Evolutionary conservation across 2,329 filamentous ascomycete species (phyloP).

Genomic region (Cryphonectria naterciae): DNA sequence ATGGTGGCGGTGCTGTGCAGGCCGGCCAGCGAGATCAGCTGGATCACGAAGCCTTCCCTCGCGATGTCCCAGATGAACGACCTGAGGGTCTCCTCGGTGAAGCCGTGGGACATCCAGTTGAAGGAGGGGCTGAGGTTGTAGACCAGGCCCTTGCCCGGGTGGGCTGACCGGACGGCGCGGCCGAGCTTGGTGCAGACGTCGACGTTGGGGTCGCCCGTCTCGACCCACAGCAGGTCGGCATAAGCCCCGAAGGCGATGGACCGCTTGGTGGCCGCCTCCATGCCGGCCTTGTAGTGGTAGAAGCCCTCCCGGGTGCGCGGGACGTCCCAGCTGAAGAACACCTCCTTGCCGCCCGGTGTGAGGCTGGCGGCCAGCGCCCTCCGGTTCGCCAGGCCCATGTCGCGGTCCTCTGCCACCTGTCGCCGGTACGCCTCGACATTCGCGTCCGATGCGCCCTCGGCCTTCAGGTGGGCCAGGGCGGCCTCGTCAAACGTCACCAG

Average conservation of each 20-base stretch:
- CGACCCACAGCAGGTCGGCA: constrained; percentile 95
- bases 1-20: constrained; percentile 68
- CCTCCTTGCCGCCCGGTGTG: constrained; percentile 56
- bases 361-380: constrained; percentile 71
- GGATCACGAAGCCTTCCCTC: constrained; percentile 76
- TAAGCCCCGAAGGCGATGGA: constrained; percentile 90
- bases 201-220: constrained; percentile 89
- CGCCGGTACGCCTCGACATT: constrained; percentile 70
- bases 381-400: constrained; percentile 79
- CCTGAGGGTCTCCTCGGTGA: constrained; percentile 78
- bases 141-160: constrained; percentile 85
- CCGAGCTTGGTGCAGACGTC: constrained; percentile 76
- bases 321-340: constrained; percentile 89
- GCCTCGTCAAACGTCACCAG: constrained; percentile 93
- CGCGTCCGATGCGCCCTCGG: constrained; percentile 65
- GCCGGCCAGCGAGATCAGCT: constrained; percentile 69
- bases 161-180: constrained; percentile 68
- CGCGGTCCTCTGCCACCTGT: constrained; percentile 64
- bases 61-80: constrained; percentile 97
- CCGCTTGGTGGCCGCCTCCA: constrained; percentile 87
- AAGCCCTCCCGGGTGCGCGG: constrained; percentile 92
- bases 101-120: constrained; percentile 98
- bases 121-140: constrained; percentile 97
- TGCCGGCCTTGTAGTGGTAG: constrained; percentile 87
- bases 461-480: constrained; percentile 72